Evolutionary conservation across 805 yeast species (phyloP).

Genomic region (Metschnikowia arizonensis): DNA sequence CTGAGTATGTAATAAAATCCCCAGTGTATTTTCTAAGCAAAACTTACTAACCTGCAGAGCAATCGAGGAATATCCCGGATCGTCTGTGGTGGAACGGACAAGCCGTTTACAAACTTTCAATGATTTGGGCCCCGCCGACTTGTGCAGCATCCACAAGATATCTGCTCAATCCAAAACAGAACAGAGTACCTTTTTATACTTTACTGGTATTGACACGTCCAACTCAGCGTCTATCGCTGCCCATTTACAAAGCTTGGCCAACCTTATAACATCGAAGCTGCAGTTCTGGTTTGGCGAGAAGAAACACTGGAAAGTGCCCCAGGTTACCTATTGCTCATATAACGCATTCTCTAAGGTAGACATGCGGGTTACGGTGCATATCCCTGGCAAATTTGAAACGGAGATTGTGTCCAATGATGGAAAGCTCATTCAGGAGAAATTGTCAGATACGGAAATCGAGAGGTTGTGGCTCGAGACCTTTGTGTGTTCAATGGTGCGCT

Average conservation of each 20-base stretch:
- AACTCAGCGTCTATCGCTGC: conserved; percentile 78
- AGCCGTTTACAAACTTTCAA: conserved; percentile 52
- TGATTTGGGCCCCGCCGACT: conserved; percentile 73
- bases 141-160: conserved; percentile 48
- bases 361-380: conserved; percentile 64
- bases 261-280: conserved; percentile 50
- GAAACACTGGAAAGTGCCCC: conserved; percentile 65
- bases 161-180: conserved; percentile 43
- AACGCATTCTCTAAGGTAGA: conserved; percentile 60
- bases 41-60: conserved; percentile 28
- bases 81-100: conserved; percentile 62
- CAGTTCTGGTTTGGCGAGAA: conserved; percentile 81
- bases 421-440: conserved; percentile 47
- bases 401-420: conserved; percentile 49
- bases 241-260: conserved; percentile 63
- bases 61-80: conserved; percentile 53
- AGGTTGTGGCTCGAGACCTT: conserved; percentile 49
- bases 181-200: conserved; percentile 69
- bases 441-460: conserved; percentile 52
- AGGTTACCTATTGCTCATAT: conserved; percentile 64
- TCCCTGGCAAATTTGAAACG: conserved; percentile 70
- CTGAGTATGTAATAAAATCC: conserved; percentile 28
- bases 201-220: conserved; percentile 71
- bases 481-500: conserved; percentile 68
- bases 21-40: neutral